Evolutionary conservation across 306 rosid species (phyloP).

Genomic region (Castanospermum australe): DNA sequence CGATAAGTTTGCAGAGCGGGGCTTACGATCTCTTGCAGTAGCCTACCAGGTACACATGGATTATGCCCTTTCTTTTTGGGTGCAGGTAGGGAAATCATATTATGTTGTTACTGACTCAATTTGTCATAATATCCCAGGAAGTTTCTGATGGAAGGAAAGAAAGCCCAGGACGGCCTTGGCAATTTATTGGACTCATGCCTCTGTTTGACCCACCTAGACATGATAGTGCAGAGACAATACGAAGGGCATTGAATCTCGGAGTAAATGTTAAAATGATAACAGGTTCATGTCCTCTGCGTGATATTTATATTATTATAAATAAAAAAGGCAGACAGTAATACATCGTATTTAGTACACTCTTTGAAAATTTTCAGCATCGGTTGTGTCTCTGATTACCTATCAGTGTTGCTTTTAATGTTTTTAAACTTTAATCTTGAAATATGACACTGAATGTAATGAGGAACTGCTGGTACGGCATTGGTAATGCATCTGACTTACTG

Average conservation of each 20-base stretch:
- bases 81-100: background rate
- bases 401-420: background rate
- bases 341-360: background rate
- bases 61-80: background rate
- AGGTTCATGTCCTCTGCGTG: constrained; percentile 43
- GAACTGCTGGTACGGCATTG: background rate
- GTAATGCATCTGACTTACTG: background rate
- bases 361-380: background rate
- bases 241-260: constrained; percentile 80
- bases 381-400: background rate
- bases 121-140: constrained; percentile 46
- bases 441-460: background rate
- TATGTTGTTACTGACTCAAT: background rate
- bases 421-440: background rate
- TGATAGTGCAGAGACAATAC: constrained; percentile 85
- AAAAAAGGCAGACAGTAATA: background rate
- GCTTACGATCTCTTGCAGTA: constrained; percentile 83
- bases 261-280: constrained; percentile 90
- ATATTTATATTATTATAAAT: background rate
- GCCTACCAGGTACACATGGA: constrained; percentile 66
- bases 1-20: constrained; percentile 78
- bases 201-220: constrained; percentile 88
- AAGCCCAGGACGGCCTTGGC: constrained; percentile 79
- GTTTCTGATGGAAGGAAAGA: constrained; percentile 80
- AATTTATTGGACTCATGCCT: constrained; percentile 76